Evolutionary conservation across 2,329 filamentous ascomycete genomes (phyloP), one percentile per base, ranked within the genome.

Genomic region (Xylariales sp.): DNA sequence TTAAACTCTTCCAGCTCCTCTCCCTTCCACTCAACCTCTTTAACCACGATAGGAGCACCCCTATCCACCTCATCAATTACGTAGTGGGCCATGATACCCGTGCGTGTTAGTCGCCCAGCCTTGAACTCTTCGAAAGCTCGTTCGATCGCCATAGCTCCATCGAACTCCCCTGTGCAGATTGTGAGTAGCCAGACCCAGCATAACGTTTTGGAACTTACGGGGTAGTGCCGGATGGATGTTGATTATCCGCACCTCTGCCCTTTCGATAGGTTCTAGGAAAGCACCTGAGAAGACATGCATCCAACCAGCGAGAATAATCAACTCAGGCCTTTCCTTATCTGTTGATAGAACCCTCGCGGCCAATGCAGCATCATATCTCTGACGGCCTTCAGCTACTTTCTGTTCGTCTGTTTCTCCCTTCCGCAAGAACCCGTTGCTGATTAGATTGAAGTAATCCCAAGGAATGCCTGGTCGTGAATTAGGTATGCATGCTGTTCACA

Each of bases 251-350:
- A 91, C 70, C 0, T 73, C 74, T 0, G 71, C 77, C 11, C 61
- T 65, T 24, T 77, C 72, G 6, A 94, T 58, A 2, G 87, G 86
- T 8, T 75, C 71, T 35, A 95, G 68, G 59, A 94, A 93, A 1
- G 71, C 66, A 3, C 71, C 69, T 0, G 80, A 82, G 34, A 94
- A 76, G 43, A 94, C 83, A 59, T 93, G 83, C 88, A 94, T 94
- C 76, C 87, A 94, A 2, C 88, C 88, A 3, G 86, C 83, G 51
- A 89, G 85, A 7, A 93, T 82, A 35, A 95, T 79, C 42, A 95
- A 63, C 41, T 89, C 77, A 0, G 88, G 88, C 43, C 63, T 63
- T 47, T 84, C 76, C 2, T 61, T 62, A 16, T 35, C 35, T 21
- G 35, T 22, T 4, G 64, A 46, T 18, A 90, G 68, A 38, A 94